Conservation (phyloP, 2,329 filamentous ascomycete species). For the Fonsecaea pugnacius region DNA sequence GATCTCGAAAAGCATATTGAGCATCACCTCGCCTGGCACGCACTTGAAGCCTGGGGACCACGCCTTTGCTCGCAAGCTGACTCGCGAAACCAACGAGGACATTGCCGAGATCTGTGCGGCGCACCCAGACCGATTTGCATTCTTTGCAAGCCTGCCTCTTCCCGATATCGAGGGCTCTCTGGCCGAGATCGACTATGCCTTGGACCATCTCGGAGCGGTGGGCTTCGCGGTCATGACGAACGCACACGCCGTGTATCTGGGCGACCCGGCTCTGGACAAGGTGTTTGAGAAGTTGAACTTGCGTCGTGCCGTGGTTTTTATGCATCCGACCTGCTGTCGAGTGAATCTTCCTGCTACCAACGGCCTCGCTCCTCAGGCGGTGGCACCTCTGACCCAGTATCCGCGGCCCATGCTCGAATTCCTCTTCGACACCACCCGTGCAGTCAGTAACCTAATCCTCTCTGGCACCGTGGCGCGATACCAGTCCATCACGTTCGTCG, state of each 20-base stretch:
- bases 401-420: constrained; percentile 42
- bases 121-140: constrained; percentile 49
- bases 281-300: constrained; percentile 55
- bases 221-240: constrained; percentile 59
- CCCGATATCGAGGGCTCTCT: constrained; percentile 55
- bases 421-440: constrained; percentile 57
- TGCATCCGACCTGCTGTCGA: constrained; percentile 54
- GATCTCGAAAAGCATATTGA: constrained; percentile 58
- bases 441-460: constrained; percentile 55
- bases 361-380: constrained; percentile 53
- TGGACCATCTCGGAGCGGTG: constrained; percentile 48
- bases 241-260: constrained; percentile 57
- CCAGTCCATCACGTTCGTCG: constrained; percentile 52
- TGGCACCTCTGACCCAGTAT: constrained; percentile 11
- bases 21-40: constrained; percentile 59
- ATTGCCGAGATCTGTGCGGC: constrained; percentile 41
- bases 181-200: constrained; percentile 51
- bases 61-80: constrained; percentile 41
- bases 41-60: constrained; percentile 47
- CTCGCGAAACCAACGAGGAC: constrained; percentile 43
- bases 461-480: constrained; percentile 51
- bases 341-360: constrained; percentile 31
- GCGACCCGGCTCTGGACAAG: constrained; percentile 49
- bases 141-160: constrained; percentile 58
- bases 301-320: constrained; percentile 54